A percentile compares a stretch with the other conserved stretches of the same genome.
Conservation (phyloP, 1,284 basidiomycete species). For the Austroboletus niveus region DNA sequence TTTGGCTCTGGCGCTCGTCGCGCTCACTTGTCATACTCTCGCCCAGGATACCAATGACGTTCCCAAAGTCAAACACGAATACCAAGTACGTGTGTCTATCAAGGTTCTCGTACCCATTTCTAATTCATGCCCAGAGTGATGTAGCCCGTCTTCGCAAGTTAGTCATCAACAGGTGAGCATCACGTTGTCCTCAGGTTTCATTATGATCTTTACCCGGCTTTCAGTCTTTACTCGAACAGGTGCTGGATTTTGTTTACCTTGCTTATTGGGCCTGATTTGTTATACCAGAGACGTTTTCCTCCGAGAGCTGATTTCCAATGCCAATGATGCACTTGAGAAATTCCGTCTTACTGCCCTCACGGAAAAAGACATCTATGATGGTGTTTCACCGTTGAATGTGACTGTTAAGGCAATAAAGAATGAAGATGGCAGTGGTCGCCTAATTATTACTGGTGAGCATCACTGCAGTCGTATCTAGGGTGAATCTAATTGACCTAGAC, state of each 20-base stretch:
- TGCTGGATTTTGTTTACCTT: constrained; percentile 22
- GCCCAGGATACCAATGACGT: constrained; percentile 52
- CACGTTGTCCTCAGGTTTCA: background rate
- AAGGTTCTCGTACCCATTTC: background rate
- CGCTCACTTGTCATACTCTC: constrained; percentile 47
- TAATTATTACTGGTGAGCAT: constrained; percentile 73
- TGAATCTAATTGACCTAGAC: constrained; percentile 46
- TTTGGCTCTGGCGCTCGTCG: constrained; percentile 50
- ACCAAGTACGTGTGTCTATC: constrained; percentile 59
- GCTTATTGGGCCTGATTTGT: constrained; percentile 8
- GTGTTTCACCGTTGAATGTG: constrained; percentile 75
- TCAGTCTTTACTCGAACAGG: constrained; percentile 77
- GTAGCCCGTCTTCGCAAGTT: constrained; percentile 88
- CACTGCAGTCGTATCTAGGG: background rate
- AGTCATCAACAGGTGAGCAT: constrained; percentile 77
- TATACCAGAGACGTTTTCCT: constrained; percentile 81
- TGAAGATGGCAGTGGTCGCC: constrained; percentile 67
- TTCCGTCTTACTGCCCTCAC: constrained; percentile 81
- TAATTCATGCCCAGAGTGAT: constrained; percentile 64
- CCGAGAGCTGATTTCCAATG: constrained; percentile 90
- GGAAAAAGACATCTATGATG: constrained; percentile 72
- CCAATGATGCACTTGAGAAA: constrained; percentile 94
- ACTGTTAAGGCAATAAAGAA: constrained; percentile 76
- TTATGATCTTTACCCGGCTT: constrained; percentile 19
- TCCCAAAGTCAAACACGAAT: constrained; percentile 63